Percentiles rank a stretch among this genome's conserved stretches.
Conservation (phyloP, 805 yeast species). For the Candida ovalis region DNA sequence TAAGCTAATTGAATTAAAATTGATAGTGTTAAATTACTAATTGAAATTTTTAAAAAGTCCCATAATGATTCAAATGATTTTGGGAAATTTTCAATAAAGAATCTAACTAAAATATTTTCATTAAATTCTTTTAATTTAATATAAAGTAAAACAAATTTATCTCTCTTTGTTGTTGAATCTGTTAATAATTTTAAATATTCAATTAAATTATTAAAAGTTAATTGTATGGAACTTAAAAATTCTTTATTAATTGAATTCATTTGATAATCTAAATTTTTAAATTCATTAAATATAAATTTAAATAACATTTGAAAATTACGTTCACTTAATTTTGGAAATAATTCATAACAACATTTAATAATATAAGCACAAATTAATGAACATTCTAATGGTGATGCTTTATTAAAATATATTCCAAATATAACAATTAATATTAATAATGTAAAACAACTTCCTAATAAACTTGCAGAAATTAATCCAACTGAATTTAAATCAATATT, state of each 20-base stretch:
- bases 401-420: slow-evolving; percentile 77
- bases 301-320: slow-evolving; percentile 30
- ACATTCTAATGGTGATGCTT: slow-evolving; percentile 88
- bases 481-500: slow-evolving; percentile 60
- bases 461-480: slow-evolving; percentile 70
- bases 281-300: slow-evolving; percentile 34
- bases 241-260: slow-evolving; percentile 28
- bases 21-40: slow-evolving; percentile 70
- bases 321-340: slow-evolving; percentile 82
- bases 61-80: slow-evolving; percentile 50
- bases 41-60: slow-evolving; percentile 49
- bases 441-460: slow-evolving; percentile 83
- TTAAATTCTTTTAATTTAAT: slow-evolving; percentile 25
- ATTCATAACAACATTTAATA: slow-evolving; percentile 88
- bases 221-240: slow-evolving; percentile 32
- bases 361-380: slow-evolving; percentile 85
- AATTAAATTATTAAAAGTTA: slow-evolving; percentile 20
- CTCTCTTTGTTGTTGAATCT: slow-evolving; percentile 14
- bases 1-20: slow-evolving; percentile 78
- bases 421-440: slow-evolving; percentile 68
- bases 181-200: slow-evolving; percentile 15
- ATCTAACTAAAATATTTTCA: slow-evolving; percentile 29
- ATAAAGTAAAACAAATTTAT: slow-evolving; percentile 17
- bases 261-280: slow-evolving; percentile 32
- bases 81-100: slow-evolving; percentile 50